These are phyloP conservation scores for Fusarium lyarnte DNA, from an alignment of 2,329 filamentous ascomycete species.

Conservation along the genomic window DNA sequence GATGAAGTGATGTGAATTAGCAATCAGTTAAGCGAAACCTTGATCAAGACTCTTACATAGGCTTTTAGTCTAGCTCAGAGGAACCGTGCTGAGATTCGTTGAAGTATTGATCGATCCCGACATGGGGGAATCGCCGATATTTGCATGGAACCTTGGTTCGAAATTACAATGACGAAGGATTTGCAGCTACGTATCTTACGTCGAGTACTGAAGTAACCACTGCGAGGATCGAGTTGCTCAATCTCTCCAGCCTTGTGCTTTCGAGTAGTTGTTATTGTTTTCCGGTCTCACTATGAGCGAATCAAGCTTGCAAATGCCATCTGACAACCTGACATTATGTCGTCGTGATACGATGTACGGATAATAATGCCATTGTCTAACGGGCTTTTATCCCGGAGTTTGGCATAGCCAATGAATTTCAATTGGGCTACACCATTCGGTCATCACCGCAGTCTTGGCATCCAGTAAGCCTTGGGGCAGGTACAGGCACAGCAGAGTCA, in stretches of 20 bases:
- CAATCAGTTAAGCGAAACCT: constrained; percentile 20
- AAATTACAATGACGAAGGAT: constrained; percentile 17
- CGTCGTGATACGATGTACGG: constrained; percentile 19
- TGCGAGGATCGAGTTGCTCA: background rate
- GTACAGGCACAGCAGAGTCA: constrained; percentile 17
- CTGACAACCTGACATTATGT: background rate
- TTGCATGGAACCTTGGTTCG: background rate
- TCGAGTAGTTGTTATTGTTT: background rate
- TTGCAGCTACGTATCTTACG: background rate
- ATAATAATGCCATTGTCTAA: constrained; percentile 28
- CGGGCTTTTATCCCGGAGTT: constrained; percentile 6
- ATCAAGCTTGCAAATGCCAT: background rate
- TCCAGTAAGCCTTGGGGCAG: constrained; percentile 32
- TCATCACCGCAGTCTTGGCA: constrained; percentile 28
- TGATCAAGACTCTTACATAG: background rate
- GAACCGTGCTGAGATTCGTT: background rate
- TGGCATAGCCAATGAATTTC: constrained; percentile 19
- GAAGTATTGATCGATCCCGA: constrained; percentile 4
- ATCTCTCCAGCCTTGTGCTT: background rate
- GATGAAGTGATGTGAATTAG: background rate
- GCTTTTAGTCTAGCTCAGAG: background rate
- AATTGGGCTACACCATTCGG: constrained; percentile 17
- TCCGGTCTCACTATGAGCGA: background rate
- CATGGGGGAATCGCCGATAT: constrained; percentile 19
- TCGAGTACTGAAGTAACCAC: background rate